Evolutionary conservation across 768 basidiomycete genomes (phyloP), one percentile per base, ranked within the genome.

Genomic region (Glaciozyma antarctica): DNA sequence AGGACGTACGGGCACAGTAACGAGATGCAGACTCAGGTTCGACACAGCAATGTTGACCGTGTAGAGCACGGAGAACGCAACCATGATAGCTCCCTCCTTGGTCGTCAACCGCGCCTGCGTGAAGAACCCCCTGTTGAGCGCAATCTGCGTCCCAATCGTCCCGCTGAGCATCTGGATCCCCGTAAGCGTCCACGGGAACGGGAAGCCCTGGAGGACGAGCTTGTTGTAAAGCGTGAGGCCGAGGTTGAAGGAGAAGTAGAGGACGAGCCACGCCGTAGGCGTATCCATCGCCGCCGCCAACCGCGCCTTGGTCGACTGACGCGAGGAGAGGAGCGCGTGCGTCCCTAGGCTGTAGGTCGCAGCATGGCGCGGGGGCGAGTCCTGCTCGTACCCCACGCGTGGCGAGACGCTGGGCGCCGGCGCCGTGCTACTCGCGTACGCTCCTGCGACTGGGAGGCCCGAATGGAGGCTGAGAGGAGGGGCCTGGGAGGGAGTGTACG

Each of bases 191-290:
- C 97, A 98, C 3, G 94, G 93, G 73, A 90, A 98, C 0, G 95
- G 95, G 75, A 98, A 98, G 62, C 82, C 84, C 60, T 88, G 85
- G 67, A 99, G 84, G 22, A 98, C 85, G 45, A 84, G 81, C 77
- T 99, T 99, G 82, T 99, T 99, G 78, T 90, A 95, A 52, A 99
- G 79, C 12, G 94, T 98, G 69, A 99, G 83, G 17, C 84, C 82
- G 34, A 98, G 85, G 77, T 97, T 98, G 81, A 93, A 87, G 66
- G 79, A 76, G 74, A 99, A 97, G 79, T 95, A 98, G 66, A 90
- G 79, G 6, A 76, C 71, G 22, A 97, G 82, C 89, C 89, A 92
- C 24, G 68, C 62, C 2, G 55, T 47, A 12, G 72, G 68, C 21
- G 41, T 38, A 22, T 44, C 55, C 34, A 44, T 21, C n/a, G 9